Evolutionary conservation across 2,329 filamentous ascomycete species (phyloP).

Genomic region (Cercospora zeina): DNA sequence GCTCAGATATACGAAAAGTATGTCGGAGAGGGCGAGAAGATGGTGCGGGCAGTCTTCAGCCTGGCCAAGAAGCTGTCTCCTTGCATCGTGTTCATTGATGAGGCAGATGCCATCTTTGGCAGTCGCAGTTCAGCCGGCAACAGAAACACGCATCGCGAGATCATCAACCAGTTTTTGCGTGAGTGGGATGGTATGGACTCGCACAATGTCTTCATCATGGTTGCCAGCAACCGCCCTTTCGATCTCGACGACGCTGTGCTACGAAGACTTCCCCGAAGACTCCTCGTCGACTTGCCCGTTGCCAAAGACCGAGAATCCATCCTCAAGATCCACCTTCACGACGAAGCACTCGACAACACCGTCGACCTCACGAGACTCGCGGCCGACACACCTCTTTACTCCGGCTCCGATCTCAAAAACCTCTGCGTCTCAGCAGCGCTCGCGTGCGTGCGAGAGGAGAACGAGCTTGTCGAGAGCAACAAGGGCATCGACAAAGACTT

Average conservation of each 20-base stretch:
- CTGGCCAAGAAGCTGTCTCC: constrained; percentile 88
- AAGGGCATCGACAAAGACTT: constrained; percentile 43
- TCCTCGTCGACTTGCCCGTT: constrained; percentile 72
- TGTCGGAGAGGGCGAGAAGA: constrained; percentile 94
- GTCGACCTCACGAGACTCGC: constrained; percentile 66
- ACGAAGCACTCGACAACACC: constrained; percentile 61
- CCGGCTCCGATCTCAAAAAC: constrained; percentile 81
- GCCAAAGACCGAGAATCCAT: constrained; percentile 67
- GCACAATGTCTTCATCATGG: constrained; percentile 88
- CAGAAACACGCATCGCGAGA: constrained; percentile 74
- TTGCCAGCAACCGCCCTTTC: constrained; percentile 92
- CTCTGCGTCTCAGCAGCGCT: constrained; percentile 77
- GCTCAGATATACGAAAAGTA: constrained; percentile 95
- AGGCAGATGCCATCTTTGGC: constrained; percentile 89
- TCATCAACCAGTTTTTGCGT: constrained; percentile 93
- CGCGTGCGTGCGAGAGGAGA: constrained; percentile 75
- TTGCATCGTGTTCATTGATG: constrained; percentile 94
- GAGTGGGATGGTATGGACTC: constrained; percentile 92
- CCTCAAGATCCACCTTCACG: constrained; percentile 68
- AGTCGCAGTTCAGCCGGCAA: constrained; percentile 67
- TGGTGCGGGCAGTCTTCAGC: constrained; percentile 86
- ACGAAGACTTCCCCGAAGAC: constrained; percentile 69
- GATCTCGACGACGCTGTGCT: constrained; percentile 88
- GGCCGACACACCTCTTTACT: constrained; percentile 71
- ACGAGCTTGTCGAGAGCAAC: constrained; percentile 43